Percentiles rank a stretch among this genome's conserved stretches.
Evolutionary conservation across 2,329 filamentous ascomycete genomes (phyloP).

Genomic region (Penicillium hesseltinei): DNA sequence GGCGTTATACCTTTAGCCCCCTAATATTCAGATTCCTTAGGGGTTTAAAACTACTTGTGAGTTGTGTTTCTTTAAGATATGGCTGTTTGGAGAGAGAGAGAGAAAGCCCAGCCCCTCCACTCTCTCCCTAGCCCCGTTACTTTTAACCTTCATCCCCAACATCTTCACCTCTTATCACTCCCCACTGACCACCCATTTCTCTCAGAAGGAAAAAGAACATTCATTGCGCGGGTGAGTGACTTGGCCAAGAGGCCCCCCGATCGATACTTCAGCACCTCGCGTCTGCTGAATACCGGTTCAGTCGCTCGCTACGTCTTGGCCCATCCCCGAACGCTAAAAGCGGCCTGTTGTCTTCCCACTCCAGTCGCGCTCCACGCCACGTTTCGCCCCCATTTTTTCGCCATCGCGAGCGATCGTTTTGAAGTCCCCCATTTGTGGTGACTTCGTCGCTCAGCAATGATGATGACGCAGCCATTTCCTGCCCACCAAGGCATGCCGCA

Average conservation of each 20-base stretch:
- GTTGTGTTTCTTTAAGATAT: neutral
- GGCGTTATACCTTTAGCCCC: slow-evolving; percentile 17
- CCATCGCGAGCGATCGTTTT: slow-evolving; percentile 18
- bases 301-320: slow-evolving; percentile 38
- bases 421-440: slow-evolving; percentile 34
- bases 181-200: slow-evolving; percentile 13
- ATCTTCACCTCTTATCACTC: slow-evolving; percentile 15
- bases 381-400: slow-evolving; percentile 14
- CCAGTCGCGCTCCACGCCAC: slow-evolving; percentile 28
- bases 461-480: slow-evolving; percentile 56
- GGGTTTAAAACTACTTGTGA: neutral
- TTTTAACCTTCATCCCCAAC: slow-evolving; percentile 12
- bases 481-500: slow-evolving; percentile 60
- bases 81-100: neutral
- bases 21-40: neutral
- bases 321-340: slow-evolving; percentile 35
- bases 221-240: slow-evolving; percentile 27
- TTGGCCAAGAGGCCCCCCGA: slow-evolving; percentile 22
- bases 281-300: slow-evolving; percentile 30
- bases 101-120: slow-evolving; percentile 36
- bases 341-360: slow-evolving; percentile 20
- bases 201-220: slow-evolving; percentile 13
- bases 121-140: slow-evolving; percentile 22
- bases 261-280: slow-evolving; percentile 37
- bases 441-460: slow-evolving; percentile 48